Conservation (phyloP, 106 monocot species). For the Cymbidium sinense region DNA sequence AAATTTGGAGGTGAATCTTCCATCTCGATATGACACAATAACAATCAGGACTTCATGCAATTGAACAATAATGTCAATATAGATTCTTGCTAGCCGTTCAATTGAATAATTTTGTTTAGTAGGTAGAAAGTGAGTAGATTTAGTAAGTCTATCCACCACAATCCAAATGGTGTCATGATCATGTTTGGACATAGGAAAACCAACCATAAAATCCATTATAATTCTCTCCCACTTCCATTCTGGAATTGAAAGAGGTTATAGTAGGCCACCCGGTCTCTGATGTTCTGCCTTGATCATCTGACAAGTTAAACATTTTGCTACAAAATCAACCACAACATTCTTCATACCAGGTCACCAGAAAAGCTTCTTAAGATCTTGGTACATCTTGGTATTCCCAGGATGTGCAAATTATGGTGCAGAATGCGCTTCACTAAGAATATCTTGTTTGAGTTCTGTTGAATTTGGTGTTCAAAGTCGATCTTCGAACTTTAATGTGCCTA, state of each 20-base stretch:
- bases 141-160: neutral
- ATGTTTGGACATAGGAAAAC: neutral
- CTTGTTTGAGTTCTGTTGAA: neutral
- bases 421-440: neutral
- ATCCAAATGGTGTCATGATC: neutral
- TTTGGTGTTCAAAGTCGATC: neutral
- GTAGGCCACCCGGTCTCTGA: neutral
- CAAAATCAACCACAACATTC: neutral
- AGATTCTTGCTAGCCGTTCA: neutral
- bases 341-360: neutral
- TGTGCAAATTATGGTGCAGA: neutral
- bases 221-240: neutral
- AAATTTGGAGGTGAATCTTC: neutral
- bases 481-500: neutral
- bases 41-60: neutral
- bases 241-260: neutral
- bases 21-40: neutral
- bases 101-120: neutral
- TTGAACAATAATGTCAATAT: neutral
- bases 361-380: neutral
- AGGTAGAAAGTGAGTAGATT: neutral
- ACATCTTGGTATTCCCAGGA: neutral
- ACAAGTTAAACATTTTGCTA: neutral
- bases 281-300: neutral
- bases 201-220: neutral